Evolutionary conservation across 2,329 filamentous ascomycete species (phyloP), one percentile per base, ranked within the genome.

Genomic region (Claviceps africana): DNA sequence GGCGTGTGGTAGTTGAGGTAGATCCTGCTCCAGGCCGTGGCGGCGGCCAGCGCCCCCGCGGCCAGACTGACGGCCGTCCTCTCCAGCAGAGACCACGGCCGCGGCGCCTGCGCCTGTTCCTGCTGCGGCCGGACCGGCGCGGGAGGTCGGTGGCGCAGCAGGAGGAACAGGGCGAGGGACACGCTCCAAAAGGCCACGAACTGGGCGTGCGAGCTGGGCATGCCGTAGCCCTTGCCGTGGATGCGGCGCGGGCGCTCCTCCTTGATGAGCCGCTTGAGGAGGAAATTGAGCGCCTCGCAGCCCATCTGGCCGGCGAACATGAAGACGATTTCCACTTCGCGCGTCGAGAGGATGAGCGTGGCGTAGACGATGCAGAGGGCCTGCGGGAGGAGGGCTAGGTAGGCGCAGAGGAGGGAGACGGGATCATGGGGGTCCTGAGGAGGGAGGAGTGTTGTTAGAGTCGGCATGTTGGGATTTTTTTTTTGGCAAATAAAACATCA

Each of bases 191-290:
- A 98, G 52, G 85, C 79, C 55, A 91, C 86, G 66, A 96, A 98
- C 71, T 98, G 93, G 9, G 93, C 86, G 70, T 98, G 93, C 39
- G 90, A 96, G 45, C 73, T 77, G 51, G 93, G 93, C 94, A 98
- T 98, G 60, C 93, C 94, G 65, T 98, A 98, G 57, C 93, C 93
- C 67, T 95, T 95, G 52, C 88, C 90, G 63, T 90, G 82, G 76
- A 74, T 84, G 80, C 85, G 85, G 56, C 76, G 79, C 30, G 93
- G 93, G 48, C 93, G 79, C 67, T 95, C 88, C 68, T 97, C 88
- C 64, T 91, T 93, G 66, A 98, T 91, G 56, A 88, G 74, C 28
- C 93, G 80, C 74, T 98, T 98, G 48, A 98, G 74, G 3, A 76
- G 70, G 67, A 94, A 95, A 70, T 98, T 98, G 61, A 95, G 72